Evolutionary conservation across 2,329 filamentous ascomycete species (phyloP), one percentile per base, ranked within the genome.

Genomic region (Neonectria hederae): DNA sequence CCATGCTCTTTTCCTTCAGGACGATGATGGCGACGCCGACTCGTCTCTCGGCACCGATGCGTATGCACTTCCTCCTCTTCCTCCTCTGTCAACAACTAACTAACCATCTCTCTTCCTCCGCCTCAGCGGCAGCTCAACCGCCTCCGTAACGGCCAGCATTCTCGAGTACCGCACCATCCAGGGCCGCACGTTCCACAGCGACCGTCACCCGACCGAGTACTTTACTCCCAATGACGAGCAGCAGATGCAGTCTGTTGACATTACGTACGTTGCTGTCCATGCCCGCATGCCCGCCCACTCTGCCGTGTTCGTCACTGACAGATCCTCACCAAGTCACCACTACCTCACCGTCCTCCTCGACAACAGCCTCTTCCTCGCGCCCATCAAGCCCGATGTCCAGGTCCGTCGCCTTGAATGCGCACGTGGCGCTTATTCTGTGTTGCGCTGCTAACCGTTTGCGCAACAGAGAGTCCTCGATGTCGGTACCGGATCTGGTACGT

Each of bases 381-480:
- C 70, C 4, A 64, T 72, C 61, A 45, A 54, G 8, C 40, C 53
- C 11, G 22, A 72, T 49, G 48, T 69, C 21, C 28, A 62, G 42
- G 62, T 65, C 17, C 30, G 57, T 43, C 26, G n/a, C 17, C 6
- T 19, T 17, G 2, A 32, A 24, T 21, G 28, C 26, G 19, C n/a
- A 40, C 14, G 17, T 13, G n/a, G 11, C 2, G n/a, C n/a, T 5
- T n/a, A 7, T 8, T 19, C 1, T 10, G 26, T 3, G 14, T 13
- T 26, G 26, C 13, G 5, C n/a, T 8, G 35, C 60, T 63, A 22
- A 59, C 32, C 1, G 9, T 21, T 53, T 26, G 4, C 51, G 17
- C n/a, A 65, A 54, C 10, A 72, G 53, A 69, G 24, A 46, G 70
- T 73, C n/a, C 67, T 72, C 10, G 70, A 72, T 45, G 67, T 72